These are phyloP conservation scores for Dryas alaskensis DNA, from an alignment of 306 rosid genomes.

Conservation along the genomic window DNA sequence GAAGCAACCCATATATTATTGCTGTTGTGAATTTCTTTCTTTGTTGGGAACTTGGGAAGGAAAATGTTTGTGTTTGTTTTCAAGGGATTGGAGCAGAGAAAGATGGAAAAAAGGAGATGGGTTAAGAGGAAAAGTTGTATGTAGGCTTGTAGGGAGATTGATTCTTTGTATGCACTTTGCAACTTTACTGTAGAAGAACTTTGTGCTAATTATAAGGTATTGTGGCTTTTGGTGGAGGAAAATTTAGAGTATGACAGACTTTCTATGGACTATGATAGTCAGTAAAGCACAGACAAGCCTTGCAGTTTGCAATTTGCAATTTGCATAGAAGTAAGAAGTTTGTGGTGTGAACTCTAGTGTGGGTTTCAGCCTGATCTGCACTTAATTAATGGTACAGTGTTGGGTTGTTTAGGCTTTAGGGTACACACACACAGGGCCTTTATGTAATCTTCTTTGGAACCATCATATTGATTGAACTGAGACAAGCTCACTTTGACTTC, in stretches of 20 bases:
- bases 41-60: constrained; percentile 4
- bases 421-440: too few relatives aligned
- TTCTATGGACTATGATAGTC: background rate
- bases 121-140: constrained; percentile 15
- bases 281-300: background rate
- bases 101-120: background rate
- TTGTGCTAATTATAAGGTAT: constrained; percentile 18
- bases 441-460: too few relatives aligned
- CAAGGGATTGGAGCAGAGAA: constrained; percentile 2
- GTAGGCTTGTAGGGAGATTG: constrained; percentile 1
- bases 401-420: too few relatives aligned
- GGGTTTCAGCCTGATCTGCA: too few relatives aligned
- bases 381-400: too few relatives aligned
- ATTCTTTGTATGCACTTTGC: constrained; percentile 25
- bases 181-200: constrained; percentile 40
- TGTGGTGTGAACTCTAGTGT: background rate
- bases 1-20: constrained; percentile 56
- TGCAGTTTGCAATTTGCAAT: background rate
- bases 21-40: constrained; percentile 20
- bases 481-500: too few relatives aligned
- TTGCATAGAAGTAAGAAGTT: background rate
- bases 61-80: background rate
- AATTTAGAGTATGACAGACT: constrained; percentile 22
- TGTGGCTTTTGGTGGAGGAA: constrained; percentile 59
- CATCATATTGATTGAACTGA: too few relatives aligned